These are phyloP conservation scores for Helenozyma baotianmanensis DNA, from an alignment of 805 yeast species.

Conservation along the genomic window DNA sequence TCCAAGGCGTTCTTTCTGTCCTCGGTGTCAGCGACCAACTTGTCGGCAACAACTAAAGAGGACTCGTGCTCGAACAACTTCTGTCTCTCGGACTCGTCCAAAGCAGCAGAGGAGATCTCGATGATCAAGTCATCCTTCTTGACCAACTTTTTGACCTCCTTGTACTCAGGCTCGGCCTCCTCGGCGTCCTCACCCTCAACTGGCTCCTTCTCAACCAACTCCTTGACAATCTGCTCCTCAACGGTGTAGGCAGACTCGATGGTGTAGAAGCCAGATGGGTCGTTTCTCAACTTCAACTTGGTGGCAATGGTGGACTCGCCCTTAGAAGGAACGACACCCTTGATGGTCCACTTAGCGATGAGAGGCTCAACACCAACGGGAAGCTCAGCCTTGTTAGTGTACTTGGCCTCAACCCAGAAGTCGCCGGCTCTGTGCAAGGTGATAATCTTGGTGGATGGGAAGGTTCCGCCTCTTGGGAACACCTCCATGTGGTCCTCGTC, in stretches of 20 bases:
- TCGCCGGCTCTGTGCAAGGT: conserved; percentile 90
- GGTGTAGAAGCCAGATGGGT: conserved; percentile 92
- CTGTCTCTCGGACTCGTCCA: conserved; percentile 53
- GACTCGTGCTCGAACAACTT: conserved; percentile 76
- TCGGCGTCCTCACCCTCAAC: conserved; percentile 47
- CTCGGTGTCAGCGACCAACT: conserved; percentile 96
- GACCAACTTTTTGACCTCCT: conserved; percentile 87
- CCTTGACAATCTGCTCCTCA: conserved; percentile 86
- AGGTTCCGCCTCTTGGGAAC: conserved; percentile 87
- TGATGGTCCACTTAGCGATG: conserved; percentile 81
- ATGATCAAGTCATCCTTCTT: conserved; percentile 79
- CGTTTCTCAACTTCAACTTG: conserved; percentile 93
- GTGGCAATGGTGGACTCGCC: conserved; percentile 77
- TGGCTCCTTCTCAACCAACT: conserved; percentile 65
- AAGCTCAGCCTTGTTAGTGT: conserved; percentile 68
- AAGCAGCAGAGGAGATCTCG: conserved; percentile 55
- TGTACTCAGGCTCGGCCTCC: conserved; percentile 80
- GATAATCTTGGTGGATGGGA: conserved; percentile 94
- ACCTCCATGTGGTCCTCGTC: conserved; percentile 92
- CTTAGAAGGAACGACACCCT: conserved; percentile 76
- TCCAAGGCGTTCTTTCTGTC: conserved; percentile 97
- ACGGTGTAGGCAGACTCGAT: conserved; percentile 93
- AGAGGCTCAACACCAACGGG: conserved; percentile 63
- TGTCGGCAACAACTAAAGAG: conserved; percentile 82
- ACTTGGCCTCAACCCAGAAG: conserved; percentile 80